These are phyloP conservation scores for Voacanga thouarsii DNA, from an alignment of 257 asterid genomes.

Conservation along the genomic window DNA sequence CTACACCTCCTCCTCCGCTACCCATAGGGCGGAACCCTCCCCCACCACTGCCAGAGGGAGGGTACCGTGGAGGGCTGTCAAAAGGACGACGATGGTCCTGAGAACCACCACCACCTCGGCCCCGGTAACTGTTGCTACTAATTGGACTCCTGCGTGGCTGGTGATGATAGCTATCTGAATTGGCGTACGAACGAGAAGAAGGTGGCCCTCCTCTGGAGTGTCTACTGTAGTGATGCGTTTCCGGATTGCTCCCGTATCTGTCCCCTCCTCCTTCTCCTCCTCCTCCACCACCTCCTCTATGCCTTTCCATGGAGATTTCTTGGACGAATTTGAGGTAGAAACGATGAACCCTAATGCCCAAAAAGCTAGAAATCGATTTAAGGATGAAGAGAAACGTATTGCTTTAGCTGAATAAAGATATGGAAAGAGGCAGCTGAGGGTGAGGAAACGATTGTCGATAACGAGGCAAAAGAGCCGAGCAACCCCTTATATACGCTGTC, in stretches of 20 bases:
- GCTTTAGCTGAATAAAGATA: not conserved
- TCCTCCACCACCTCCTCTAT: slow-evolving; percentile 22
- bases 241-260: slow-evolving; percentile 20
- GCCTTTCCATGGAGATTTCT: slow-evolving; percentile 21
- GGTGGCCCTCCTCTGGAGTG: slow-evolving; percentile 19
- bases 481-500: not conserved
- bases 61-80: slow-evolving; percentile 39
- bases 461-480: too few species aligned
- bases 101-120: slow-evolving; percentile 27
- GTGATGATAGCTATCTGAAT: not conserved
- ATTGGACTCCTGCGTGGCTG: slow-evolving; percentile 35
- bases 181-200: slow-evolving; percentile 1
- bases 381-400: not conserved
- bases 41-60: slow-evolving; percentile 26
- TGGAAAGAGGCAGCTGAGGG: not conserved
- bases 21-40: slow-evolving; percentile 34
- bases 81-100: slow-evolving; percentile 44
- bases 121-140: slow-evolving; percentile 26
- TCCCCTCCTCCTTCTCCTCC: slow-evolving; percentile 22
- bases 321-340: not conserved
- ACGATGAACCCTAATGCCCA: not conserved
- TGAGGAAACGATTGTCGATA: not conserved
- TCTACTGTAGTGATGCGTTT: slow-evolving; percentile 10
- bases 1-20: slow-evolving; percentile 29
- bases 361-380: not conserved